phyloP scores from a whole-genome alignment of 768 basidiomycete species.

The Boletus rubropictus region DNA sequence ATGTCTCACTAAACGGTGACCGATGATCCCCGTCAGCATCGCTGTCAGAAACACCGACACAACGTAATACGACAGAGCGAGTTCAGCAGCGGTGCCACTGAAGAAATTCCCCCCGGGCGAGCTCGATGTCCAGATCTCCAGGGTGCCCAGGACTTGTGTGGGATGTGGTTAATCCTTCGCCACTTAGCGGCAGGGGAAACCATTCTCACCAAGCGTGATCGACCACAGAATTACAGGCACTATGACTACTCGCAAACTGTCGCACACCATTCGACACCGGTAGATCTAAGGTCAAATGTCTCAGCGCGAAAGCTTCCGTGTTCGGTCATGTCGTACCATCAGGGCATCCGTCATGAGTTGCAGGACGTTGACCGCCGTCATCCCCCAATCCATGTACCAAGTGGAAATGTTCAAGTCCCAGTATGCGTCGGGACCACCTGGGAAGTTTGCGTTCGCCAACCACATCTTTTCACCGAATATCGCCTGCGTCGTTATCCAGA shows the following conservation, averaged over 20 bases:
- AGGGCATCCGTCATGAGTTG: slow-evolving; percentile 35
- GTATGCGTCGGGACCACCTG: slow-evolving; percentile 34
- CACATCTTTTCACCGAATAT: slow-evolving; percentile 35
- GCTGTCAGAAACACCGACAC: slow-evolving; percentile 19
- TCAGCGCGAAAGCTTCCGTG: neutral
- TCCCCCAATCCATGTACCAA: slow-evolving; percentile 31
- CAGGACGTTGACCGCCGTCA: slow-evolving; percentile 24
- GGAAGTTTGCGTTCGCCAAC: slow-evolving; percentile 27
- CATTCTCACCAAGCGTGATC: slow-evolving; percentile 21
- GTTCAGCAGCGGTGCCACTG: slow-evolving; percentile 6
- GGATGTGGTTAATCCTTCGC: neutral
- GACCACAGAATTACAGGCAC: slow-evolving; percentile 22
- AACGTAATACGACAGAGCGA: slow-evolving; percentile 19
- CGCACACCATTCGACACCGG: slow-evolving; percentile 35
- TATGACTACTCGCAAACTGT: slow-evolving; percentile 10
- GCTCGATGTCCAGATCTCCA: slow-evolving; percentile 13
- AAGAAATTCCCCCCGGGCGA: slow-evolving; percentile 18
- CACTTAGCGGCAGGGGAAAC: neutral
- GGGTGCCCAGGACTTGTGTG: slow-evolving; percentile 15
- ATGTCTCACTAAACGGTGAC: slow-evolving; percentile 14
- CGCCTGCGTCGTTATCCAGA: slow-evolving; percentile 26
- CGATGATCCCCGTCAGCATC: slow-evolving; percentile 17
- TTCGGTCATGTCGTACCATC: slow-evolving; percentile 26
- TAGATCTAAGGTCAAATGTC: slow-evolving; percentile 28
- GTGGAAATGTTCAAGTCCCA: slow-evolving; percentile 20